Conservation (phyloP, 768 basidiomycete genomes). For the Russula compacta region DNA sequence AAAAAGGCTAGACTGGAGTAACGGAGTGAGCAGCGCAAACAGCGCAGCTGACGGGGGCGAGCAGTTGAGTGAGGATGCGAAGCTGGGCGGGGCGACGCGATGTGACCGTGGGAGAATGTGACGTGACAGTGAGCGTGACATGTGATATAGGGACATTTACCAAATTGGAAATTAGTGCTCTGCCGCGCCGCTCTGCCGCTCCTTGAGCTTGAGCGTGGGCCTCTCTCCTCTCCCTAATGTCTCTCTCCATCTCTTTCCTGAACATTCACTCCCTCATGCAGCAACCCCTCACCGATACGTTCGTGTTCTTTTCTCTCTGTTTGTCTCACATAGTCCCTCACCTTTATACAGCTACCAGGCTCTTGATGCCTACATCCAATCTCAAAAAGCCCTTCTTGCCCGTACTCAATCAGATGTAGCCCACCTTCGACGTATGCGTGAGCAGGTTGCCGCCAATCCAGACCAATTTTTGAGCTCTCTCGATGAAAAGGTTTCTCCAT, state of each 20-base stretch:
- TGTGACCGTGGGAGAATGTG: not conserved
- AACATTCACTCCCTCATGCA: not conserved
- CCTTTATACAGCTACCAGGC: slow-evolving; percentile 41
- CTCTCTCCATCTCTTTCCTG: not conserved
- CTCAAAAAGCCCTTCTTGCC: slow-evolving; percentile 50
- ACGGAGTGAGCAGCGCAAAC: not conserved
- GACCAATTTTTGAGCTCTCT: slow-evolving; percentile 28
- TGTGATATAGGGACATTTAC: not conserved
- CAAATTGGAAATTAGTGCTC: slow-evolving; percentile 1
- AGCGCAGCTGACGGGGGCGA: not conserved
- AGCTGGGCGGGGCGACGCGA: not conserved
- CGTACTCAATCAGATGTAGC: slow-evolving; percentile 57
- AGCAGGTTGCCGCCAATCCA: slow-evolving; percentile 30
- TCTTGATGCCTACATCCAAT: slow-evolving; percentile 55
- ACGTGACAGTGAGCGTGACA: not conserved
- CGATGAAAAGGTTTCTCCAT: slow-evolving; percentile 28
- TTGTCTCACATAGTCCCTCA: not conserved
- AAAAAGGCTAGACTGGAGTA: not conserved
- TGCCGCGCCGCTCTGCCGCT: not conserved
- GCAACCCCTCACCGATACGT: not conserved
- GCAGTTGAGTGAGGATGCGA: slow-evolving; percentile 6
- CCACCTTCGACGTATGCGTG: slow-evolving; percentile 39
- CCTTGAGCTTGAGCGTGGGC: not conserved
- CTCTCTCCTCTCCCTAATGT: not conserved
- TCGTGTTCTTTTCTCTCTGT: not conserved